Evolutionary conservation across 371 early-diverging fungal species (phyloP).

Genomic region (Saksenaea oblongispora): DNA sequence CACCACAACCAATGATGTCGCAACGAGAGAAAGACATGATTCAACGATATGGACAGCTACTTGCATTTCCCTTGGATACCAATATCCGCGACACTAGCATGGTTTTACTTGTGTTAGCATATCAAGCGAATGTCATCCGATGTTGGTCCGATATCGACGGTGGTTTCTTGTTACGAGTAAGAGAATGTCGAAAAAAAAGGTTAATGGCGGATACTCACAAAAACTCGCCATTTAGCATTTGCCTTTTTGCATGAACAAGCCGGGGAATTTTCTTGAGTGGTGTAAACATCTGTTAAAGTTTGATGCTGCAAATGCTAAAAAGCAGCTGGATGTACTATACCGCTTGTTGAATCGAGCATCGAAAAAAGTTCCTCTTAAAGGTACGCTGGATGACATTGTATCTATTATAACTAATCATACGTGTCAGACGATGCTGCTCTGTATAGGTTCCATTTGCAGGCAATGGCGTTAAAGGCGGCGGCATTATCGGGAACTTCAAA

Average conservation of each 20-base stretch:
- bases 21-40: conserved; percentile 31
- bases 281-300: conserved; percentile 22
- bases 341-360: conserved; percentile 24
- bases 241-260: conserved; percentile 31
- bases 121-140: conserved; percentile 43
- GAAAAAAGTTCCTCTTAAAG: conserved; percentile 17
- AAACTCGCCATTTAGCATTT: conserved; percentile 25
- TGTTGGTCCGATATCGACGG: conserved; percentile 36
- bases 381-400: conserved; percentile 10
- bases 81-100: conserved; percentile 32
- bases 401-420: neutral
- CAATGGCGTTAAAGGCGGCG: conserved; percentile 16
- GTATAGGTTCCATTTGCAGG: conserved; percentile 23
- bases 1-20: neutral
- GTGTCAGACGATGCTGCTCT: neutral
- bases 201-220: neutral
- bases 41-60: conserved; percentile 29
- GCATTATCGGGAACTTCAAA: conserved; percentile 6
- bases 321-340: conserved; percentile 37
- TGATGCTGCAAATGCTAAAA: conserved; percentile 25
- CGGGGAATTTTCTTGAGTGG: conserved; percentile 48
- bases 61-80: conserved; percentile 35
- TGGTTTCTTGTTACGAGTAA: conserved; percentile 35
- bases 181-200: neutral
- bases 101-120: conserved; percentile 39